Evolutionary conservation across 2,329 filamentous ascomycete species (phyloP).

Genomic region (Ophiosphaerella narmari): DNA sequence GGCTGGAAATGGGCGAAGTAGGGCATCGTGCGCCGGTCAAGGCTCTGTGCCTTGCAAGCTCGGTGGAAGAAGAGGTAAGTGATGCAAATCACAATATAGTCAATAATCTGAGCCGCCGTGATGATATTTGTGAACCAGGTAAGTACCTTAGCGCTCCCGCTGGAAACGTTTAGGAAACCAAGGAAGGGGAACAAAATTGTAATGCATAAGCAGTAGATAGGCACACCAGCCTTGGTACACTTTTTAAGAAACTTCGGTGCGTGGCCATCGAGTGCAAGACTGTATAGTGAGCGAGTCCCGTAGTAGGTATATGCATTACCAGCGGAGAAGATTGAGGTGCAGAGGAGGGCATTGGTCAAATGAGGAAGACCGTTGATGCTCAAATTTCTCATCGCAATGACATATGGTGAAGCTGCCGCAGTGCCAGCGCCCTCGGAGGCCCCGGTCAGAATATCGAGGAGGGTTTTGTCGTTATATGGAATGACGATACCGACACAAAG

Average conservation of each 20-base stretch:
- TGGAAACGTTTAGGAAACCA: constrained; percentile 75
- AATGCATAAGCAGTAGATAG: constrained; percentile 71
- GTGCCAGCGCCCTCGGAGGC: constrained; percentile 55
- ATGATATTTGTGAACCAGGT: constrained; percentile 74
- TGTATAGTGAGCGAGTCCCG: constrained; percentile 58
- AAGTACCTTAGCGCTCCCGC: constrained; percentile 68
- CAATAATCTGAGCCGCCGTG: constrained; percentile 67
- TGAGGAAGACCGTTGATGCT: constrained; percentile 59
- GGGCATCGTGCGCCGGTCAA: constrained; percentile 55
- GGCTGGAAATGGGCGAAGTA: constrained; percentile 55
- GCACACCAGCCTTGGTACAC: constrained; percentile 67
- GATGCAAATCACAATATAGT: constrained; percentile 56
- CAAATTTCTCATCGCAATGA: constrained; percentile 64
- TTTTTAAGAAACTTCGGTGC: constrained; percentile 61
- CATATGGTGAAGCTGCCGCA: constrained; percentile 65
- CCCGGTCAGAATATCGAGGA: constrained; percentile 56
- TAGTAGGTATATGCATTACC: constrained; percentile 62
- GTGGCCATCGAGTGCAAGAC: constrained; percentile 58
- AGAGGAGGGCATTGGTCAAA: constrained; percentile 61
- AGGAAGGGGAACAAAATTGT: constrained; percentile 72
- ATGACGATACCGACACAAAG: constrained; percentile 52
- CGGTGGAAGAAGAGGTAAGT: constrained; percentile 65
- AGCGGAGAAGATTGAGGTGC: constrained; percentile 61
- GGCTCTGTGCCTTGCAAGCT: constrained; percentile 54
- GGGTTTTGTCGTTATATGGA: constrained; percentile 73